Evolutionary conservation across 306 rosid genomes (phyloP), one percentile per base, ranked within the genome.

Genomic region (Gleditsia sinensis): DNA sequence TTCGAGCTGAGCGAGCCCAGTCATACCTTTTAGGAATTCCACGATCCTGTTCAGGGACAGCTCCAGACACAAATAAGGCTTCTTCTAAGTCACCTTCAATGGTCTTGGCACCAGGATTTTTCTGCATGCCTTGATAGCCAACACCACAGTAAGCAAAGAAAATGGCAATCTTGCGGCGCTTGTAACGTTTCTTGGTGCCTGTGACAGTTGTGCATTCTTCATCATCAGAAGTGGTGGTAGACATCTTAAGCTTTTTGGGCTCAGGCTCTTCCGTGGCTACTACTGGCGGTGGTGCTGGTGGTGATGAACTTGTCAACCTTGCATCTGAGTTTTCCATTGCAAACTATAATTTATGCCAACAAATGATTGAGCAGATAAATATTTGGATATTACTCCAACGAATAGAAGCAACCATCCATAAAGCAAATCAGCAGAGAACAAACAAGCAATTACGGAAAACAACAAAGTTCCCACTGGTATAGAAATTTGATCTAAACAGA

Each of bases 61-160:
- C 96, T 36, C 92, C 92, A 75, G 98, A 78, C 33, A 42, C 75
- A 81, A 78, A 91, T 21, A 94, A 86, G 43, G 91, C 96, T 75
- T 94, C 96, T 75, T 94, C 98, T 27, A 94, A 86, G 76, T 91
- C 98, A 53, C 96, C 92, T 79, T 94, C 98, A 59, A 91, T 94
- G 78, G 98, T 91, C 83, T 94, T 94, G 49, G 96, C 98, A 74
- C 98, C 96, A 6, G 98, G 97, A 75, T 94, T 94, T 75, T 94
- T 91, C 81, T 94, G 98, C 97, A 94, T 94, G 51, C 97, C 98
- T 79, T 94, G 97, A 79, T 91, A 94, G 61, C 98, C 97, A 33
- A 91, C 96, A 32, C 97, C 98, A n/a, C 90, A 87, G 69, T 89
- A 91, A 34, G 97, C 98, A 67, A 94, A 91, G 87, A 91, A 91